These are phyloP conservation scores for Ceratocystis colombiana DNA, from an alignment of 2,329 filamentous ascomycete species.

Conservation along the genomic window DNA sequence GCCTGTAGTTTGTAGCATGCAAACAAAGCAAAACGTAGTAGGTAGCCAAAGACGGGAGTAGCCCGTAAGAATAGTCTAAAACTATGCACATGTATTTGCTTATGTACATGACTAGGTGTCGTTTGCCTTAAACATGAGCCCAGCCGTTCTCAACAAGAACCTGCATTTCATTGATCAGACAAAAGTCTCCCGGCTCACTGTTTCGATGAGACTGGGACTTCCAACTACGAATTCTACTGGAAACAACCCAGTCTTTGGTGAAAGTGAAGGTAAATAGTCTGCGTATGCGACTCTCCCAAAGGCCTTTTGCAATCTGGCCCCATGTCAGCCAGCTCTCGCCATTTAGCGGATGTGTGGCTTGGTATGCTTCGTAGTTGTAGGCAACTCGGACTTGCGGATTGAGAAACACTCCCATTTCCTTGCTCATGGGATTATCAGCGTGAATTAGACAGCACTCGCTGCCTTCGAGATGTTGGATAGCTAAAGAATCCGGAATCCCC, in stretches of 20 bases:
- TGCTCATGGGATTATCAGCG: constrained; percentile 54
- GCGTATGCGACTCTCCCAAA: constrained; percentile 49
- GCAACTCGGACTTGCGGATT: constrained; percentile 61
- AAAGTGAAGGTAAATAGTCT: constrained; percentile 35
- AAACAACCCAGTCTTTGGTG: constrained; percentile 32
- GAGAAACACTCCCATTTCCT: constrained; percentile 48
- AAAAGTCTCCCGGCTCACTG: constrained; percentile 41
- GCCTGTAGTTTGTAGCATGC: background rate
- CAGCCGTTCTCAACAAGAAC: constrained; percentile 48
- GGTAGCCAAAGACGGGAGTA: background rate
- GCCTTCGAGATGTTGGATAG: constrained; percentile 55
- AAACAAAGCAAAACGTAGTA: background rate
- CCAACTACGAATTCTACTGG: constrained; percentile 35
- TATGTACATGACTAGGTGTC: background rate
- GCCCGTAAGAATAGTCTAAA: background rate
- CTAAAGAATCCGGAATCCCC: constrained; percentile 53
- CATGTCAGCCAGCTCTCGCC: constrained; percentile 39
- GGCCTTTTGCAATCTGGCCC: constrained; percentile 41
- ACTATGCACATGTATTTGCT: background rate
- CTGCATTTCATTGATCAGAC: constrained; percentile 53
- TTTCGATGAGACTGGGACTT: constrained; percentile 32
- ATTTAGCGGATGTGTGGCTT: constrained; percentile 36
- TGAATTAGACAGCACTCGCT: constrained; percentile 72
- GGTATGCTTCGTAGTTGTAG: constrained; percentile 48
- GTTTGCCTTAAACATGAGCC: constrained; percentile 41